Evolutionary conservation across 768 basidiomycete genomes (phyloP), one percentile per base, ranked within the genome.

Genomic region (Amanita molliuscula): DNA sequence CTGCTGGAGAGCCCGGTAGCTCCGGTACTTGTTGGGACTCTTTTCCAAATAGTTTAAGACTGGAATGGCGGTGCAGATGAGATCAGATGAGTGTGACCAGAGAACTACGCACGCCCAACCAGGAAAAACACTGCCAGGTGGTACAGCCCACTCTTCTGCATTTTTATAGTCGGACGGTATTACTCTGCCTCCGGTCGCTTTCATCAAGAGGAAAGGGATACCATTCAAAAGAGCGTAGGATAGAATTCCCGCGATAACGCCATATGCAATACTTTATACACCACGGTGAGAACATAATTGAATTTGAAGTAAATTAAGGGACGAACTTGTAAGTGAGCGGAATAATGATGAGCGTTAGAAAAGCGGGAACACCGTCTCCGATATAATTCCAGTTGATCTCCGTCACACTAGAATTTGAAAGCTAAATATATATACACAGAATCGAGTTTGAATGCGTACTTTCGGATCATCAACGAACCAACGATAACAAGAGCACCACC

Each of bases 351-450:
- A 93, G 68, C 0, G 84, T 87, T 40, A 93, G 65, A 72, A 93
- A 91, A 0, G 89, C 88, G 10, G 89, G 89, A 0, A 92, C 78
- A 13, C 84, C 77, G 59, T 92, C 89, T 4, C 89, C 89, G 20
- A 87, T 73, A 60, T 90, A 93, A 59, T 82, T 74, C 89, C 89
- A 93, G 65, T 93, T 93, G 64, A 93, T 84, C 41, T 88, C 88
- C 28, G 79, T 75, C 20, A 88, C 85, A 58, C 81, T 84, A 20
- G 9, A n/a, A 49, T 31, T 3, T 11, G 13, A 2, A 34, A 31
- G 13, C 11, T 29, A n/a, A 31, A 53, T 13, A 48, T 15, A 48
- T 15, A 44, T 31, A 43, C 18, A n/a, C 11, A 26, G 8, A 18
- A 23, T 34, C 13, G 42, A 41, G 20, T 20, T 8, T 41, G 16